Percentiles rank a stretch among this genome's conserved stretches.
Conservation (phyloP, 2,329 filamentous ascomycete genomes). For the Trichoderma aggressivum region DNA sequence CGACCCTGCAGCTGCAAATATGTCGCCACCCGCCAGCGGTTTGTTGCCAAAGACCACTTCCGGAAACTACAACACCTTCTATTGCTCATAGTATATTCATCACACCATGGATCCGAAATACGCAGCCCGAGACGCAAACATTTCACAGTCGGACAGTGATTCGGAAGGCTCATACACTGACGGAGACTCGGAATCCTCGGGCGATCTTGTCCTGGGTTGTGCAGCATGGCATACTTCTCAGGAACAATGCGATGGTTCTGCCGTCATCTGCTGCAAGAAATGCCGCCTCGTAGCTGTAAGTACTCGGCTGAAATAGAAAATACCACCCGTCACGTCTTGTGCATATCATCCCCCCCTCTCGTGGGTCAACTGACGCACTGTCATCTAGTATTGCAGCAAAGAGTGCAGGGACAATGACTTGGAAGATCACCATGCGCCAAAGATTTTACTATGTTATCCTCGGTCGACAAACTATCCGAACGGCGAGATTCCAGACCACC, state of each 20-base stretch:
- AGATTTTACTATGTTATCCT: background rate
- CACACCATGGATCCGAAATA: background rate
- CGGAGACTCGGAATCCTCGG: background rate
- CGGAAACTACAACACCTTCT: too few species aligned
- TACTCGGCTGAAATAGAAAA: background rate
- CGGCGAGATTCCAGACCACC: background rate
- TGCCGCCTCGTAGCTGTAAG: conserved; percentile 26
- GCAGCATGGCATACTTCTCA: background rate
- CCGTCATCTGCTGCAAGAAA: conserved; percentile 20
- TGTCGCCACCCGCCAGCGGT: background rate
- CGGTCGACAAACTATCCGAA: too few species aligned
- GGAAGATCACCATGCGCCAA: conserved; percentile 16
- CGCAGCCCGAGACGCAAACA: too few species aligned
- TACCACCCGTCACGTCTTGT: background rate
- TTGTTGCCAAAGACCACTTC: background rate
- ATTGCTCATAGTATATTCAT: too few species aligned
- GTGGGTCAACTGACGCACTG: background rate
- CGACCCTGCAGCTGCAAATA: too few species aligned
- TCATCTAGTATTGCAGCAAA: conserved; percentile 25
- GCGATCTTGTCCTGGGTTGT: conserved; percentile 13
- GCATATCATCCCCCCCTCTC: too few species aligned
- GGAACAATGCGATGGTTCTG: background rate
- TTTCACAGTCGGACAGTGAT: too few species aligned
- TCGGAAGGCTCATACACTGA: background rate
- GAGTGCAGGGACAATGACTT: conserved; percentile 22